These are phyloP conservation scores for Coemansia sp. DNA, from an alignment of 192 early-diverging fungal genomes.

Conservation along the genomic window DNA sequence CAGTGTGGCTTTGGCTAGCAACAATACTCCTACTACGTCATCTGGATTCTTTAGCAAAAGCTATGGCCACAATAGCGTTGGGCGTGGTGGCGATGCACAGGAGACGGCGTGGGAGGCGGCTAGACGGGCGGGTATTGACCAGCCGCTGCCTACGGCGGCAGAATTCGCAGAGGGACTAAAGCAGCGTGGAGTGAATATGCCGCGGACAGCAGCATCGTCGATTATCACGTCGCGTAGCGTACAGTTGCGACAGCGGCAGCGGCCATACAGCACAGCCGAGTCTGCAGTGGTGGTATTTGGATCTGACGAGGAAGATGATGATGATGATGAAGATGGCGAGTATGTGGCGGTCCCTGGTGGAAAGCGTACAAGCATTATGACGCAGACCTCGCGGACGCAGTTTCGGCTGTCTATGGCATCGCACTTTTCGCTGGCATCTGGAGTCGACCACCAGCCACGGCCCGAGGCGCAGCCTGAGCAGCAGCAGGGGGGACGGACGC, in stretches of 20 bases:
- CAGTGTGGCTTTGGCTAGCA: neutral
- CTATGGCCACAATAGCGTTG: neutral
- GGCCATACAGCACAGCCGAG: constrained; percentile 18
- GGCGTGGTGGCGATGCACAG: neutral
- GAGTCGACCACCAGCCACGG: neutral
- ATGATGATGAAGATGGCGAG: neutral
- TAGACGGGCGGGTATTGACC: constrained; percentile 32
- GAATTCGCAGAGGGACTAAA: constrained; percentile 33
- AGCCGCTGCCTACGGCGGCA: constrained; percentile 14
- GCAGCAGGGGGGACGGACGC: neutral
- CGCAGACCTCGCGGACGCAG: constrained; percentile 9
- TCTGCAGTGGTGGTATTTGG: constrained; percentile 11
- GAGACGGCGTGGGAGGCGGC: constrained; percentile 13
- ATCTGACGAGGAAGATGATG: constrained; percentile 7
- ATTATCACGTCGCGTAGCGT: constrained; percentile 9
- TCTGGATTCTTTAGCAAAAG: constrained; percentile 2
- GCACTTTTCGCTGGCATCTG: constrained; percentile 26
- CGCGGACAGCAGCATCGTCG: constrained; percentile 26
- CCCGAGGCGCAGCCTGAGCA: constrained; percentile 7
- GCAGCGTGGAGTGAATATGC: constrained; percentile 23
- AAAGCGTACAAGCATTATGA: neutral
- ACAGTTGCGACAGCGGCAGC: neutral
- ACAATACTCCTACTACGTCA: neutral
- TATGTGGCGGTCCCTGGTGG: neutral
- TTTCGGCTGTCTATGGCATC: constrained; percentile 25